These are phyloP conservation scores for Nepenthes mirabilis DNA, from an alignment of 148 eudicot genomes.

Conservation along the genomic window DNA sequence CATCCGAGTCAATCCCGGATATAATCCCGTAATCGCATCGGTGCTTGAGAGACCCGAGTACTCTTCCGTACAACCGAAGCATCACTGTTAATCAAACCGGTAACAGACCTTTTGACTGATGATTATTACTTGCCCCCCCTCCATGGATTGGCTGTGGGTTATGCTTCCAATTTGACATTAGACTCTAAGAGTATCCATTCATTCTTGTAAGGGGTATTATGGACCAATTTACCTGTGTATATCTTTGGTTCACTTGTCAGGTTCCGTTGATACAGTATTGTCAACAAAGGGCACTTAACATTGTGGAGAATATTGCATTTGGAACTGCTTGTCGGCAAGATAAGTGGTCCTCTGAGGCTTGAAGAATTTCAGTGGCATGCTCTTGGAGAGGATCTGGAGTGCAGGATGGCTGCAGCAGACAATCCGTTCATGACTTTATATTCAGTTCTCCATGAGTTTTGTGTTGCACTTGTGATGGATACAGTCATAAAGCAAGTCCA, in stretches of 20 bases:
- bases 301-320: constrained; percentile 97
- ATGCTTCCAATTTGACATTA: too few species aligned
- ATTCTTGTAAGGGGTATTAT: too few species aligned
- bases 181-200: too few species aligned
- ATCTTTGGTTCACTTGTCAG: constrained; percentile 15
- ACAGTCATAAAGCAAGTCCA: constrained; percentile 85
- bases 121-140: too few species aligned
- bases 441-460: constrained; percentile 86
- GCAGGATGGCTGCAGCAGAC: constrained; percentile 95
- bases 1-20: too few species aligned
- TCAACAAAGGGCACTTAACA: constrained; percentile 82
- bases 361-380: constrained; percentile 68
- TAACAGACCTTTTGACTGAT: too few species aligned
- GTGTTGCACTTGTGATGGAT: constrained; percentile 89
- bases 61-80: too few species aligned
- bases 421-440: constrained; percentile 72
- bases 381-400: constrained; percentile 94
- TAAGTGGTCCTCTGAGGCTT: constrained; percentile 70
- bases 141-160: too few species aligned
- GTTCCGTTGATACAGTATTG: constrained; percentile 92
- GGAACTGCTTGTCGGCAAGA: constrained; percentile 98
- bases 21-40: too few species aligned
- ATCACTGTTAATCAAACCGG: too few species aligned
- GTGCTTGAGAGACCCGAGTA: too few species aligned
- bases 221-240: too few species aligned